Percentiles rank a stretch among this genome's conserved stretches.
Evolutionary conservation across 1,284 basidiomycete genomes (phyloP).

Genomic region (Puccinia horiana): DNA sequence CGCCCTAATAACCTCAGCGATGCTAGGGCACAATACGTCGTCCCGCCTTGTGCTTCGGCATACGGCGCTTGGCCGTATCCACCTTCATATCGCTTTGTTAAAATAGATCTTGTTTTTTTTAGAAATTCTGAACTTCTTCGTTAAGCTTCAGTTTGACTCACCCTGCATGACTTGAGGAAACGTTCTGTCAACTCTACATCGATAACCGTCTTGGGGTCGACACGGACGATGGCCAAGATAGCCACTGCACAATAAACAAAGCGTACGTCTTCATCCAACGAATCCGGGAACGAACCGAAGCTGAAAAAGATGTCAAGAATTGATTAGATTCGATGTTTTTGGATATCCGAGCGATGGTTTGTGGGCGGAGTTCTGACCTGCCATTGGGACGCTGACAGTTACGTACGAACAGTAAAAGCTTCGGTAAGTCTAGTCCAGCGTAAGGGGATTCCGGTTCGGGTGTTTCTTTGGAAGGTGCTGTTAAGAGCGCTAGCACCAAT

Average conservation of each 20-base stretch:
- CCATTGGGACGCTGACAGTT: constrained; percentile 76
- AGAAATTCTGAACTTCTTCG: background rate
- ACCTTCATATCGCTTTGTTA: constrained; percentile 87
- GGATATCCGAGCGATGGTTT: constrained; percentile 25
- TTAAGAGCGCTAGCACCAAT: constrained; percentile 73
- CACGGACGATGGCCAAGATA: constrained; percentile 67
- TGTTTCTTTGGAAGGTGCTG: constrained; percentile 63
- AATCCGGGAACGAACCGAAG: constrained; percentile 72
- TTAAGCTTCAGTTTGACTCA: background rate
- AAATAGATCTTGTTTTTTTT: no score
- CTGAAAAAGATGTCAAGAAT: constrained; percentile 60
- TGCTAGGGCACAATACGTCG: constrained; percentile 87
- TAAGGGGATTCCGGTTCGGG: constrained; percentile 70
- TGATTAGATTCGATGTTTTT: background rate
- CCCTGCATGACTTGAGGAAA: constrained; percentile 63
- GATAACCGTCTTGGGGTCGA: constrained; percentile 75
- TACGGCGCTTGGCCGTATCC: constrained; percentile 80
- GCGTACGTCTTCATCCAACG: constrained; percentile 72
- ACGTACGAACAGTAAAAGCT: constrained; percentile 67
- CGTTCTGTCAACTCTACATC: constrained; percentile 66
- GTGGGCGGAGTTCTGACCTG: constrained; percentile 64
- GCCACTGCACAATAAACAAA: constrained; percentile 87
- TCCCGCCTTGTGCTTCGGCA: constrained; percentile 86
- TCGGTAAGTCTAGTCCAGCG: constrained; percentile 55
- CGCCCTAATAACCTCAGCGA: constrained; percentile 66